Evolutionary conservation across 345 rosid genomes (phyloP), one percentile per base, ranked within the genome.

Genomic region (Euphorbia pulcherrima): DNA sequence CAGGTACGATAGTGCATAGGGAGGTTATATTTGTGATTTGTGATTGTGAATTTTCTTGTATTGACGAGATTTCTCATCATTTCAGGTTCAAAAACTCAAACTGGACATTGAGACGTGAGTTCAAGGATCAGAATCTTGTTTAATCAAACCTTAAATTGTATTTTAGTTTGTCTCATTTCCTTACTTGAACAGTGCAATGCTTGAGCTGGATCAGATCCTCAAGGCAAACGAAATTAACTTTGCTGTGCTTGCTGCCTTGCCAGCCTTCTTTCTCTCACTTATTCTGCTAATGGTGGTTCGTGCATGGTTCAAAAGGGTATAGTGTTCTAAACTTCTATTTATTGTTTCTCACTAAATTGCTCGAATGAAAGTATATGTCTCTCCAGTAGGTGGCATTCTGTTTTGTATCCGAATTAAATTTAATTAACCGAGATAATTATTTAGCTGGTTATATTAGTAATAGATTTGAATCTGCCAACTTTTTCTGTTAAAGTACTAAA

Each of bases 61-160:
- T 40, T 54, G 62, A 30, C 48, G 55, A 62, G 58, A 12, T 46
- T 68, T 67, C 30, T 20, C 75, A 48, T 44, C 50, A 44, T 78
- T 86, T 68, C 96, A 93, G 98, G 96, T 93, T 73, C 97, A 93
- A 79, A 93, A 93, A 85, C 87, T 93, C 68, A 93, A 93, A 80
- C 74, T 89, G 72, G 98, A 90, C 77, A 85, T 86, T 79, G 97
- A 90, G 82, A 93, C 88, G 97, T 90, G 80, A 89, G 85, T 84
- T 77, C 69, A 64, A 21, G 72, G 75, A 68, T 33, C 48, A 20
- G 50, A 68, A 69, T 64, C 58, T 55, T 71, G 26, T 39, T 47
- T 29, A 58, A 61, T 61, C 60, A 62, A 48, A 5, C 48, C 46
- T 55, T 28, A 7, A n/a, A 26, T 46, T 39, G 27, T 30, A 29